phyloP scores from a whole-genome alignment of 257 asterid genomes.

The Salvia hispanica region DNA sequence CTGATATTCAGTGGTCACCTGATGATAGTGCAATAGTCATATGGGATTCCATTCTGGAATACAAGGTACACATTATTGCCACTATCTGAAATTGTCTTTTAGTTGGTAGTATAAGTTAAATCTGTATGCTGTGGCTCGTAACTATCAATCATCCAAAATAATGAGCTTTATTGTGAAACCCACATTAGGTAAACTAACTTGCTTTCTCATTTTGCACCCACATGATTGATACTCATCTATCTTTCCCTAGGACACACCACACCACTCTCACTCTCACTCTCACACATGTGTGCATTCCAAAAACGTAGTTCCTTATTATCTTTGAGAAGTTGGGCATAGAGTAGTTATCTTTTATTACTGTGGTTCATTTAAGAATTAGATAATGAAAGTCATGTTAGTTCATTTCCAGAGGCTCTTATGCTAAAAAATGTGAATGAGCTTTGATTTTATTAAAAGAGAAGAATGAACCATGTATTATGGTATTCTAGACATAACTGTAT shows the following conservation, averaged over 20 bases:
- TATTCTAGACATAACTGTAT: not conserved
- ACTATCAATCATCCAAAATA: constrained; percentile 1
- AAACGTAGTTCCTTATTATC: not conserved
- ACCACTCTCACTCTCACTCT: not conserved
- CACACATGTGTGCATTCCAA: not conserved
- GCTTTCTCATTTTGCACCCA: constrained; percentile 3
- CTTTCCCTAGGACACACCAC: not conserved
- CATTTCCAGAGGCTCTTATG: constrained; percentile 1
- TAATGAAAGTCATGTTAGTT: constrained; percentile 12
- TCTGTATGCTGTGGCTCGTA: constrained; percentile 5
- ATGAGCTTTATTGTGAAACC: constrained; percentile 6
- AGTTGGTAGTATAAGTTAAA: constrained; percentile 3
- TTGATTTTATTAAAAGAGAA: not conserved
- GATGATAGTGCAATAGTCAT: constrained; percentile 96
- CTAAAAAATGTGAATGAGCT: constrained; percentile 1
- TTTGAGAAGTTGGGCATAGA: constrained; percentile 5
- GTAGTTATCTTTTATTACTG: not conserved
- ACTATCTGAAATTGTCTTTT: constrained; percentile 1
- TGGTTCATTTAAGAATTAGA: constrained; percentile 13
- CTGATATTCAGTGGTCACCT: constrained; percentile 97
- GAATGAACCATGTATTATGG: not conserved
- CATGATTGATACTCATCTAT: not conserved
- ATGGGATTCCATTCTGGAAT: constrained; percentile 96
- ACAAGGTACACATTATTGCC: constrained; percentile 60
- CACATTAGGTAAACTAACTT: not conserved